Conservation (phyloP, 2,329 filamentous ascomycete species). For the Graphilbum fragrans region DNA sequence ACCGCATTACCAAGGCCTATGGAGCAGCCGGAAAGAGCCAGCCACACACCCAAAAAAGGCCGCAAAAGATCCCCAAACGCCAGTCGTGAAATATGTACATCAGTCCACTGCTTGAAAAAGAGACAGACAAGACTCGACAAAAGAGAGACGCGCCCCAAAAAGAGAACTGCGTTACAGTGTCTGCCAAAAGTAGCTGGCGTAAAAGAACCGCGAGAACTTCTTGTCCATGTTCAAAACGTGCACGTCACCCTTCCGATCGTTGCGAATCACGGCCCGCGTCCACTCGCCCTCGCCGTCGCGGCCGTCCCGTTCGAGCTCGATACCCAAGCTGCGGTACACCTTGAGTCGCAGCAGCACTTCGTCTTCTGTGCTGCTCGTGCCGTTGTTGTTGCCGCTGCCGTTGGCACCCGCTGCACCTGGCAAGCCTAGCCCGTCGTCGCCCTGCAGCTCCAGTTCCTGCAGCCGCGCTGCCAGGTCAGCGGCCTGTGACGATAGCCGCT, state of each 20-base stretch:
- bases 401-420: not conserved
- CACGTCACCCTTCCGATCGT: conserved; percentile 78
- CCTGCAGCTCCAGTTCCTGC: conserved; percentile 76
- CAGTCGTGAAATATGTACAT: too few species aligned
- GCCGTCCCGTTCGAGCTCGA: conserved; percentile 66
- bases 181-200: conserved; percentile 94
- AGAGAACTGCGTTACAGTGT: conserved; percentile 61
- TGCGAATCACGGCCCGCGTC: conserved; percentile 73
- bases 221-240: conserved; percentile 90
- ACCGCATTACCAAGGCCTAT: too few species aligned
- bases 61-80: not conserved
- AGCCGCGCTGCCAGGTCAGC: conserved; percentile 63
- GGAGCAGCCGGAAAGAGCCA: too few species aligned
- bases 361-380: conserved; percentile 37
- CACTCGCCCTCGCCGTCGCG: conserved; percentile 58
- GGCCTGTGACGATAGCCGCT: conserved; percentile 70
- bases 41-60: too few species aligned
- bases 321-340: conserved; percentile 82
- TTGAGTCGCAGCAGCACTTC: conserved; percentile 66
- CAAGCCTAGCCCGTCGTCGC: conserved; percentile 53
- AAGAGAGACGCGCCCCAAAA: too few species aligned
- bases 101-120: too few species aligned
- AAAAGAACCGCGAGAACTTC: conserved; percentile 84
- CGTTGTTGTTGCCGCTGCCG: conserved; percentile 1
- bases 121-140: too few species aligned